phyloP scores from a whole-genome alignment of 805 yeast species.

The Metschnikowia sp. region DNA sequence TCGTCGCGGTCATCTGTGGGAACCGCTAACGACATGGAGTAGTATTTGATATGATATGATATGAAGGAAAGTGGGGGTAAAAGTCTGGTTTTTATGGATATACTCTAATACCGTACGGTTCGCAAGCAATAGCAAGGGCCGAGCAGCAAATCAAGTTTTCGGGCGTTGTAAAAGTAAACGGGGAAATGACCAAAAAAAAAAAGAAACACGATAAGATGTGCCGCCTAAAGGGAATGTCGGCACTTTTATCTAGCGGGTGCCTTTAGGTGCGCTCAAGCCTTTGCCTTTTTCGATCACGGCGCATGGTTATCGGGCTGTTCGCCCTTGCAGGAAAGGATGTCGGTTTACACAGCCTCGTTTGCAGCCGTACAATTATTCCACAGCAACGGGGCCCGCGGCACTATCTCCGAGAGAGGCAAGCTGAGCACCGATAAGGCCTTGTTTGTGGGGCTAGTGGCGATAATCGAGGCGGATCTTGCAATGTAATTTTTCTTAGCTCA shows the following conservation, averaged over 20 bases:
- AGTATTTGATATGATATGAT: neutral
- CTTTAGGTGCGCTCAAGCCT: neutral
- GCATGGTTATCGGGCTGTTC: conserved; percentile 2
- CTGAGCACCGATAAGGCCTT: no score
- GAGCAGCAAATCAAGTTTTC: neutral
- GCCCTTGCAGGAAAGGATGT: conserved; percentile 10
- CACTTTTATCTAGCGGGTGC: conserved; percentile 2
- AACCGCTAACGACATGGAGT: conserved; percentile 16
- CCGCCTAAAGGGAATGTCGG: neutral
- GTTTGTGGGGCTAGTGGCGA: no score
- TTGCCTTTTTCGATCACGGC: conserved; percentile 3
- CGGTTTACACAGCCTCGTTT: conserved; percentile 16
- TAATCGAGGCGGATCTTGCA: no score
- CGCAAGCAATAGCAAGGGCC: no score
- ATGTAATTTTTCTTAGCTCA: neutral
- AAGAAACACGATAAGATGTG: neutral
- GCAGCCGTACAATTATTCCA: conserved; percentile 12
- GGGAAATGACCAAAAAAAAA: neutral
- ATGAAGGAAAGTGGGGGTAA: neutral
- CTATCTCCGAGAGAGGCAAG: neutral
- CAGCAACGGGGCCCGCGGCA: conserved; percentile 1
- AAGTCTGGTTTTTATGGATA: no score
- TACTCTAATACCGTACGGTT: no score
- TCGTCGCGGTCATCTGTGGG: conserved; percentile 15
- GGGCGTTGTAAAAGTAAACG: neutral